Base-by-base conservation (phyloP, 75 land plant species). In the Adiantum capillusveneris region DNA sequence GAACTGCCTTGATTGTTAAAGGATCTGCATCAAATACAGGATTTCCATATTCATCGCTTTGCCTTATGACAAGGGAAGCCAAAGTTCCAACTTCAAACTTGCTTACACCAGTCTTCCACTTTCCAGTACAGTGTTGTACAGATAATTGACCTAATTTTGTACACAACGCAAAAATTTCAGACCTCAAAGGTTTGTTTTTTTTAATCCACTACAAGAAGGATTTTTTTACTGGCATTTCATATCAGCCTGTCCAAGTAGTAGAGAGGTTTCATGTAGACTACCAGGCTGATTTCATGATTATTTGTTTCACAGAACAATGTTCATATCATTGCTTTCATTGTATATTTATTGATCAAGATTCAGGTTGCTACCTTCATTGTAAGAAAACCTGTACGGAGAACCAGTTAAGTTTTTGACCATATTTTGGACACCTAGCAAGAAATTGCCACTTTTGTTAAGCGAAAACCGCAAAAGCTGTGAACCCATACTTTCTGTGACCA, bases 21-120 rank as follows among this genome's bases (percentile, higher is more conserved):
- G 9, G 18, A 48, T 11, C 11, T 5, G 51, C 20, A 9, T 48
- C 51, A 48, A 16, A 48, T 5, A 48, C 51, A 48, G 51, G 20
- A 48, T 48, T 48, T 48, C 51, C 51, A 48, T 48, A 48, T 16
- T 16, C 20, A 18, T 48, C 51, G 20, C 51, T 48, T 48, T 48
- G 51, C 18, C 20, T 48, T 9, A 48, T 48, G 20, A 48, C 18
- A 18, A 48, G 20, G 9, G 51, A 9, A 48, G 20, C 20, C 6
- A 13, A 6, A 18, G 18, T 48, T 5, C 51, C 51, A 48, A 48
- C 51, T 48, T 9, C 18, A 48, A 48, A 48, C 20, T 12, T 18
- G 20, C 20, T 48, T 48, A 48, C 20, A 5, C 51, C 51, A 16
- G 13, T 48, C 51, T 13, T 18, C 51, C 51, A 48, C 20, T 48